A percentile compares a stretch with the other conserved stretches of the same genome.
Conservation (phyloP, 2,329 filamentous ascomycete genomes). For the Colletotrichum gigasporum region DNA sequence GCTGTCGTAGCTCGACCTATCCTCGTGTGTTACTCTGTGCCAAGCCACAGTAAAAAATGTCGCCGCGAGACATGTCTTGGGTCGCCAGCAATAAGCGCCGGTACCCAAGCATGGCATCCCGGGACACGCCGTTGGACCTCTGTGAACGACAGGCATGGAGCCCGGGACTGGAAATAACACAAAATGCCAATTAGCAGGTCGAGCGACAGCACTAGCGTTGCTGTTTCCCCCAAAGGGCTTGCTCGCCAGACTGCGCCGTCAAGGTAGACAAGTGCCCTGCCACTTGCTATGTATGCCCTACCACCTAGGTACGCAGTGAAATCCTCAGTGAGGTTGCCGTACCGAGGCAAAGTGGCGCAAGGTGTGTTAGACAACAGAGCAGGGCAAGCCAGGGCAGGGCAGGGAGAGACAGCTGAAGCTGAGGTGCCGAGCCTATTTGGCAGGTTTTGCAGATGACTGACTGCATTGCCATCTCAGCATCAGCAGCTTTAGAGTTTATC, state of each 20-base stretch:
- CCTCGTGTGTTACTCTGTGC: neutral
- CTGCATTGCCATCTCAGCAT: slow-evolving; percentile 20
- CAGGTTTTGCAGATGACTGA: neutral
- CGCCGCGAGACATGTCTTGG: neutral
- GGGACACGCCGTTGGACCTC: neutral
- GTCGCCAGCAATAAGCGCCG: neutral
- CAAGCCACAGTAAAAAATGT: neutral
- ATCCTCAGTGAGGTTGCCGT: neutral
- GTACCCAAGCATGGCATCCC: neutral
- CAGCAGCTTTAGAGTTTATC: slow-evolving; percentile 25
- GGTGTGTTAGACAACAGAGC: too few species aligned
- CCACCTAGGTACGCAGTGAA: neutral
- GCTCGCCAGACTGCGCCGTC: neutral
- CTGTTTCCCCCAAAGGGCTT: too few species aligned
- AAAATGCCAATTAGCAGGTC: too few species aligned
- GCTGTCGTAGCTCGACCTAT: neutral
- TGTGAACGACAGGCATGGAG: neutral
- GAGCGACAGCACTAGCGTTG: too few species aligned
- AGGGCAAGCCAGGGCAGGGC: neutral
- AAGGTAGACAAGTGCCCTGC: too few species aligned
- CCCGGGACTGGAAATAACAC: too few species aligned
- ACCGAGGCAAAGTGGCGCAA: too few species aligned
- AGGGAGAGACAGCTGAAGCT: neutral
- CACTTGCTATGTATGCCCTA: neutral
- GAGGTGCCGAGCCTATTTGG: neutral